phyloP scores from a whole-genome alignment of 345 rosid species.

The Hevea brasiliensis region DNA sequence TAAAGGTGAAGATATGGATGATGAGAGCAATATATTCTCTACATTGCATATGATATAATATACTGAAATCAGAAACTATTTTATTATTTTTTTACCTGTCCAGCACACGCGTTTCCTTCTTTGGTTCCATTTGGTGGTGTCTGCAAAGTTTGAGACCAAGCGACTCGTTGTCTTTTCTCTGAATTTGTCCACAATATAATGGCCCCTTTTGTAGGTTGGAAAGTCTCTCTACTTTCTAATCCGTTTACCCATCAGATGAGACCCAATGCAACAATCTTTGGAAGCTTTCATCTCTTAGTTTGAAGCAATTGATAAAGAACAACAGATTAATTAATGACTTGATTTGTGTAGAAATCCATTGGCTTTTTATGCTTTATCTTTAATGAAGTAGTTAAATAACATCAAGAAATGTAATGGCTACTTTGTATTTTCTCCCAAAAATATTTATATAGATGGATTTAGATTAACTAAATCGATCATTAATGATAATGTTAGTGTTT shows the following conservation, averaged over 20 bases:
- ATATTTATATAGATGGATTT: too few relatives aligned
- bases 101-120: neutral
- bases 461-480: neutral
- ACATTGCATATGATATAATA: too few relatives aligned
- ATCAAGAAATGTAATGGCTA: too few relatives aligned
- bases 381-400: too few relatives aligned
- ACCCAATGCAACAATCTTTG: slow-evolving; percentile 1
- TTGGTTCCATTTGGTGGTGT: slow-evolving; percentile 19
- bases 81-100: slow-evolving; percentile 10
- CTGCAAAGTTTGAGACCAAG: slow-evolving; percentile 43
- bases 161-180: slow-evolving; percentile 29
- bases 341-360: too few relatives aligned
- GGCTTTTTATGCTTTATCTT: too few relatives aligned
- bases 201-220: slow-evolving; percentile 3
- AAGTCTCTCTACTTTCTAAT: neutral
- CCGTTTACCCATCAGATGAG: neutral
- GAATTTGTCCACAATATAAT: slow-evolving; percentile 8
- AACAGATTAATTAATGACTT: neutral
- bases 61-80: too few relatives aligned
- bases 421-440: too few relatives aligned
- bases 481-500: neutral
- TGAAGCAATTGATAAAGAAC: neutral
- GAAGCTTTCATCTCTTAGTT: neutral
- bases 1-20: slow-evolving; percentile 11
- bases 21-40: slow-evolving; percentile 21